Base-by-base conservation (phyloP, 1,139 yeast genomes). In the Blastobotrys proliferans region DNA sequence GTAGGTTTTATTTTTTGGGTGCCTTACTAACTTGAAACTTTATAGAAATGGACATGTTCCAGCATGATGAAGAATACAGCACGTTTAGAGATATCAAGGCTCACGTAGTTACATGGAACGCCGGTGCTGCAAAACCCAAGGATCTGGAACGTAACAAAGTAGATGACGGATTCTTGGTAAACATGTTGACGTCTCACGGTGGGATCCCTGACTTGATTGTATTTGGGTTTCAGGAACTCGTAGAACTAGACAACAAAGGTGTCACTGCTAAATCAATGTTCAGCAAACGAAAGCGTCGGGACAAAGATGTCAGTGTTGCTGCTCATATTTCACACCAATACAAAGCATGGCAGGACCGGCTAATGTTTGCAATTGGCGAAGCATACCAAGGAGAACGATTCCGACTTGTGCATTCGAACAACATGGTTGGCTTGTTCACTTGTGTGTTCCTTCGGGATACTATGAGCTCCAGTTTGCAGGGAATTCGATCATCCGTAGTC, bases 211-310 rank as follows among this genome's bases (percentile, higher is more conserved):
- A 92, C 52, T 68, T 92, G 28, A 81, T 83, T 46, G 86, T 88
- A 1, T 70, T 92, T 50, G 98, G 98, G 0, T 75, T 92, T 49
- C 98, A 94, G 61, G 99, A 92, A 59, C 80, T 92, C 35, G 85
- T 92, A 33, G 97, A 90, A 55, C 67, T 92, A 45, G 88, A 86
- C 46, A 95, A 95, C 14, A 87, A 94, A 3, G 82, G 92, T 73
- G 82, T 67, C 77, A 85, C 49, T 81, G 94, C 71, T 1, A 32
- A 74, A 73, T 44, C 69, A 67, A 27, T 83, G 84, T 51, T 68
- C 82, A 52, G 69, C 58, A 56, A 65, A 54, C 60, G 60, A 37
- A 55, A 56, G 29, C 58, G 55, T 17, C 43, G 45, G 17, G 55
- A 53, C 19, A 52, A 52, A 20, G 56, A 55, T 16, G 53, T 59